Evolutionary conservation across 371 early-diverging fungal genomes (phyloP), one percentile per base, ranked within the genome.

Genomic region (Rhizopus sp.): DNA sequence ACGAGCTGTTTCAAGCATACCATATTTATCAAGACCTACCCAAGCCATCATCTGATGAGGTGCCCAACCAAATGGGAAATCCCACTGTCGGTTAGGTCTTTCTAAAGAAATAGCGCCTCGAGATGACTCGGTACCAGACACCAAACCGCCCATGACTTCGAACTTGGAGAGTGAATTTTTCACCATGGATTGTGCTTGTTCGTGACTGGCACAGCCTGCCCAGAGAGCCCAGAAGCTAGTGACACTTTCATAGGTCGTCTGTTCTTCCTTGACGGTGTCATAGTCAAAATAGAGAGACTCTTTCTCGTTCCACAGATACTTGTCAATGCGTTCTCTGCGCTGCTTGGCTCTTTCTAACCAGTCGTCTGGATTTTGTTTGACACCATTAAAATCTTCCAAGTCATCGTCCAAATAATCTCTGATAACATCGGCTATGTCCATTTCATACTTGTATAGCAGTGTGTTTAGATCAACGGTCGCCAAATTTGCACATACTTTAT

Each of bases 31-130:
- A 52, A 96, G 79, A 2, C 92, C 97, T 58, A 84, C 78, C 98
- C 98, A 98, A 1, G 96, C 91, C 66, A 98, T 77, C 46, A 98
- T 97, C 70, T 98, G 98, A 73, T 97, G 97, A 45, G 98, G 98
- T 29, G 96, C 96, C 98, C 98, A 97, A 9, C 98, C 95, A 62
- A 86, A 95, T 0, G 93, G 94, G 61, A 88, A 94, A 65, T 97
- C 98, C 97, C 97, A 97, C 64, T 98, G 98, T 39, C 97, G 88
- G 60, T 93, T 93, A 31, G 97, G 97, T 17, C 98, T 79, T 57
- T 88, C 88, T 31, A 92, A 66, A 2, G 86, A 72, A 49, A 89
- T 86, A 7, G 60, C 46, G 39, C 95, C 96, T 31, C 94, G 84
- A 12, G 93, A 93, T 61, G 80, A 81, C 59, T 93, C 93, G 0